Conservation (phyloP, 2,329 filamentous ascomycete species). For the Zymoseptoria passerinii region DNA sequence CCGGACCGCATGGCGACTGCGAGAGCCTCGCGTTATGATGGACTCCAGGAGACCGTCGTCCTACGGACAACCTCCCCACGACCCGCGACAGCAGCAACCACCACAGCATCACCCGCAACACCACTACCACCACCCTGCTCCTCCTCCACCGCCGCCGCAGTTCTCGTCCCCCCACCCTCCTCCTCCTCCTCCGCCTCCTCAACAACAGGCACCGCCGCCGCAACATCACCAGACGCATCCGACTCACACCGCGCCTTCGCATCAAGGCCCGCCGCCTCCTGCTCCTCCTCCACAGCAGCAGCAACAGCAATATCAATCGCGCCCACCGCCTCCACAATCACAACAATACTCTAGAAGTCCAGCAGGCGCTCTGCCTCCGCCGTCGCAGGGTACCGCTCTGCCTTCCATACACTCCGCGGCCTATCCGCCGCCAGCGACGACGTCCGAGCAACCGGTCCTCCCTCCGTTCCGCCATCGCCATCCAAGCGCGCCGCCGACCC, state of each 20-base stretch:
- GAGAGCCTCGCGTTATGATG: constrained; percentile 14
- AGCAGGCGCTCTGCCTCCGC: constrained; percentile 6
- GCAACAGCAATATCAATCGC: constrained; percentile 11
- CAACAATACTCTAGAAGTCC: constrained; percentile 12
- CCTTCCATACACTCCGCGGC: constrained; percentile 21
- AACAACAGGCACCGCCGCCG: constrained; percentile 2
- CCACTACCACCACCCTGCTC: constrained; percentile 11
- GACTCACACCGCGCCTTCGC: constrained; percentile 1
- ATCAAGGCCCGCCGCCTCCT: constrained; percentile 8
- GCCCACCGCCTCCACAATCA: constrained; percentile 11
- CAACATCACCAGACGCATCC: constrained; percentile 6
- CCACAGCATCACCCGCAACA: constrained; percentile 9
- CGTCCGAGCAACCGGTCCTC: constrained; percentile 20
- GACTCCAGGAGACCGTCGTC: constrained; percentile 17
- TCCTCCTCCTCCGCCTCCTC: constrained; percentile 8
- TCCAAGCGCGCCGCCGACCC: constrained; percentile 15
- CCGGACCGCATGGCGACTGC: constrained; percentile 19
- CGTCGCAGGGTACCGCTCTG: constrained; percentile 15
- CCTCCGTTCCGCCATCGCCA: constrained; percentile 24
- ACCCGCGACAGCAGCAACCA: constrained; percentile 7
- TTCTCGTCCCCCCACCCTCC: constrained; percentile 5
- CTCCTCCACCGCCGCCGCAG: constrained; percentile 6
- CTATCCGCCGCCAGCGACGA: constrained; percentile 18
- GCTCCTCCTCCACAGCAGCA: constrained; percentile 14
- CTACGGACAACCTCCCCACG: constrained; percentile 6